These are phyloP conservation scores for Pythium scleroteichum DNA, from an alignment of 352 stramenopile species.

Conservation along the genomic window DNA sequence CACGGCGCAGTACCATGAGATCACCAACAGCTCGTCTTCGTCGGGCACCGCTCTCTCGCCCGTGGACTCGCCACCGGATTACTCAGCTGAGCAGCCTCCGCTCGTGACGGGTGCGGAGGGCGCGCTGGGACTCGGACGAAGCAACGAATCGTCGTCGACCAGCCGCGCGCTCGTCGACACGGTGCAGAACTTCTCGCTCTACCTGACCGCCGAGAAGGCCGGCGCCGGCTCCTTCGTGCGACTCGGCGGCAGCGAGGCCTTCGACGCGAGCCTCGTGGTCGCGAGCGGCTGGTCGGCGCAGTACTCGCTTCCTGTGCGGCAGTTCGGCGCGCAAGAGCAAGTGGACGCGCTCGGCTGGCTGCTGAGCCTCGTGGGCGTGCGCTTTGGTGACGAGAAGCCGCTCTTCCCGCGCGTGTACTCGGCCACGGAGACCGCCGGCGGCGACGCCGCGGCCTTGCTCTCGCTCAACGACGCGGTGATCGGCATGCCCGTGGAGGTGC, in stretches of 20 bases:
- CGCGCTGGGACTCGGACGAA: constrained; percentile 8
- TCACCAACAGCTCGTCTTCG: not conserved
- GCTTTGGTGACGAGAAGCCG: constrained; percentile 8
- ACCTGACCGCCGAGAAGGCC: not conserved
- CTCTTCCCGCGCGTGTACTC: constrained; percentile 11
- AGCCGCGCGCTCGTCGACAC: not conserved
- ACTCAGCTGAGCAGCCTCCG: not conserved
- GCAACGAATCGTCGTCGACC: not conserved
- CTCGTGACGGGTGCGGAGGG: constrained; percentile 4
- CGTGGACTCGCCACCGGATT: not conserved
- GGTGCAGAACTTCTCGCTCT: constrained; percentile 12
- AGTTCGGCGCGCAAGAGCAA: not conserved
- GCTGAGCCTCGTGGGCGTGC: constrained; percentile 10
- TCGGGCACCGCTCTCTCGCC: not conserved
- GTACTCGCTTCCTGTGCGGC: constrained; percentile 7
- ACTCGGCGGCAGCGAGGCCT: not conserved
- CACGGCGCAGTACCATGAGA: constrained; percentile 4
- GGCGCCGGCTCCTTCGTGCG: not conserved
- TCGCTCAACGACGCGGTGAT: constrained; percentile 11
- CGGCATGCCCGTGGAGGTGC: constrained; percentile 6
- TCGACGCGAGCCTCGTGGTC: not conserved
- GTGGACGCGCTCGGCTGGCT: not conserved
- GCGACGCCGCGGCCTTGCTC: not conserved
- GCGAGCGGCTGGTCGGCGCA: constrained; percentile 1
- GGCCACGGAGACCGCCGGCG: not conserved